Base-by-base conservation (phyloP, 2,329 filamentous ascomycete species). In the Paracoccidioides lutzii region DNA sequence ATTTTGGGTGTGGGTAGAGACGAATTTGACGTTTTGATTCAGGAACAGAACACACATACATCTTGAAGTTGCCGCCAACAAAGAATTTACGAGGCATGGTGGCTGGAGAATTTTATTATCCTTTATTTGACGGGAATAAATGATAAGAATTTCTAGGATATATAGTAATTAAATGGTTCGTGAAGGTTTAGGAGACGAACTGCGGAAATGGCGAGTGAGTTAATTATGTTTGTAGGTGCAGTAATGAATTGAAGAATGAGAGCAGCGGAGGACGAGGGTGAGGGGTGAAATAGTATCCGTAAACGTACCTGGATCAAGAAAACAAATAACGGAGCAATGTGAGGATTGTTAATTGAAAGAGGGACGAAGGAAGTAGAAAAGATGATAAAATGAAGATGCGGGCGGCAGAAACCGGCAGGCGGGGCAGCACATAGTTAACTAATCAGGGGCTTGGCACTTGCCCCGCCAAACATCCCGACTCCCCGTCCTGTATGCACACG, bases 31-130 rank as follows among this genome's bases (percentile, higher is more conserved):
- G 60, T 59, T 56, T 64, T 58, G 65, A 62, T 62, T 62, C 58
- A 65, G 59, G 61, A 54, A 41, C 53, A 55, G 58, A 59, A 37
- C 57, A 48, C 41, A 73, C 81, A 71, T 78, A 95, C 90, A 97
- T 97, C 82, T 98, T 97, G 80, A 97, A 97, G 85, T 98, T 98
- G 72, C 90, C 90, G 75, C 90, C 90, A 74, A 95, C 88, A 75
- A 95, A 95, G 81, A 95, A 95, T 80, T 90, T 87, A 80, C 90
- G 90, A 81, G 85, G 81, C 90, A 95, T 95, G 81, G 76, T 71
- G 62, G 54, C 58, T 40, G 52, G 28, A 15, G 10, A 42, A 8
- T 42, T 2, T 42, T 50, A 28, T 22, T 22, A 22, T 22, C 22
- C 22, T 22, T 22, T 22, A 37, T 32, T 28, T 35, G n/a, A 8